Evolutionary conservation across 1,284 basidiomycete species (phyloP), one percentile per base, ranked within the genome.

Genomic region (Pterula multifida): DNA sequence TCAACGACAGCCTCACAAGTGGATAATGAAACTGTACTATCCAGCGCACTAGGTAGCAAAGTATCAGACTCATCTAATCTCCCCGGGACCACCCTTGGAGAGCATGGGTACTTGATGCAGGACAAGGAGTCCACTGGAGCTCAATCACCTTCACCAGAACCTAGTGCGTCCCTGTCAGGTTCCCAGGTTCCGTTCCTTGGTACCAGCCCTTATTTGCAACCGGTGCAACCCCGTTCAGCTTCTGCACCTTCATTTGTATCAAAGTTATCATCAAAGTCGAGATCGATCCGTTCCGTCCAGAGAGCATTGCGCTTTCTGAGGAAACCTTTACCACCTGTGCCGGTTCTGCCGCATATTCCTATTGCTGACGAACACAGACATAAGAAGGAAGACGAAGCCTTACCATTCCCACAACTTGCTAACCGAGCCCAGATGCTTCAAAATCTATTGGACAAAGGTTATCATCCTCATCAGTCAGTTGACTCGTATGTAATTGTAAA

Each of bases 311-410:
- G 64, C n/a, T 69, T 72, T 69, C 63, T 67, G 55, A 69, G 61
- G 50, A 79, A 80, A 57, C 76, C 77, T 3, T 60, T 81, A 19
- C 78, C 79, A 3, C 76, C 75, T 0, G 67, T 81, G 17, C 78
- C 78, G 15, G 63, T 62, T 15, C 66, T 75, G 13, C 69, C 73
- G 3, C 61, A 68, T 51, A 68, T 72, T 28, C 62, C 70, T 17
- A 55, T 74, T 42, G 61, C 65, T 2, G 61, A 61, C 21, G 70
- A 75, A 53, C 61, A 61, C 48, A 66, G 67, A 36, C 62, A 69
- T 55, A 65, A 67, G 49, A 66, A 64, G 51, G 61, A 60, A 47
- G 79, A 81, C 49, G 70, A 73, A 36, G 56, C 61, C 44, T 63
- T 71, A 13, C 69, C 74, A 35, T 64, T 80, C 19, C 73, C 74